Evolutionary conservation across 768 basidiomycete genomes (phyloP).

Genomic region (Tulasnella sp.): DNA sequence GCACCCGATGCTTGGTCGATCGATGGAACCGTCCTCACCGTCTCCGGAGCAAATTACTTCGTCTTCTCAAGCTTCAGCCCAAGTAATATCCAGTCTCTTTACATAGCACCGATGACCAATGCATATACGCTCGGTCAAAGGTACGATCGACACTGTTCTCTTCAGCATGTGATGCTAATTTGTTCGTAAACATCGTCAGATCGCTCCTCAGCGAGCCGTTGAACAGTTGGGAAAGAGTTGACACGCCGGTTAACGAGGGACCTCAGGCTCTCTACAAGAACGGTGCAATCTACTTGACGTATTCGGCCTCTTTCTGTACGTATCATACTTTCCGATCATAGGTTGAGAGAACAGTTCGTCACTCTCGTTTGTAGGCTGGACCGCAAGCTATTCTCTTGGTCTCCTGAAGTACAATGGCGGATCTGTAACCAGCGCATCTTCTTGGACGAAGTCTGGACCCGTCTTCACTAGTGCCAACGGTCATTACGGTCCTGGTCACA

Average conservation of each 20-base stretch:
- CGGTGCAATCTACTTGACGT: not conserved
- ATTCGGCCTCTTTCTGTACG: not conserved
- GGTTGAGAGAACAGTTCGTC: not conserved
- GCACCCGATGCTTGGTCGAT: conserved; percentile 5
- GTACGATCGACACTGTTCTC: not conserved
- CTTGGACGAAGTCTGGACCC: not conserved
- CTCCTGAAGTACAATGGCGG: conserved; percentile 1
- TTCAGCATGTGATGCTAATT: too few relatives aligned
- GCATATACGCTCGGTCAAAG: not conserved
- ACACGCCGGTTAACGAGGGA: not conserved
- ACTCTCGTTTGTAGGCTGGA: not conserved
- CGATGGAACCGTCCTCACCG: not conserved
- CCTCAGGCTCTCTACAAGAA: not conserved
- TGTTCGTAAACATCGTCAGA: not conserved
- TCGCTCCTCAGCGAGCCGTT: not conserved
- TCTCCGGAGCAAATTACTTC: not conserved
- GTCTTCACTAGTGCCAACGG: not conserved
- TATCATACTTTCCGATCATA: not conserved
- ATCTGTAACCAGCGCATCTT: not conserved
- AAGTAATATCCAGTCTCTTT: not conserved
- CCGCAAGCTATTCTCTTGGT: not conserved
- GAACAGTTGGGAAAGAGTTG: not conserved
- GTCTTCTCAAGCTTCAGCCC: not conserved
- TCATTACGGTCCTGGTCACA: conserved; percentile 10
- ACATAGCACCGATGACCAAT: conserved; percentile 2